A percentile compares a stretch with the other conserved stretches of the same genome.
Conservation (phyloP, 306 rosid species). For the Hippophae gyantsensis region DNA sequence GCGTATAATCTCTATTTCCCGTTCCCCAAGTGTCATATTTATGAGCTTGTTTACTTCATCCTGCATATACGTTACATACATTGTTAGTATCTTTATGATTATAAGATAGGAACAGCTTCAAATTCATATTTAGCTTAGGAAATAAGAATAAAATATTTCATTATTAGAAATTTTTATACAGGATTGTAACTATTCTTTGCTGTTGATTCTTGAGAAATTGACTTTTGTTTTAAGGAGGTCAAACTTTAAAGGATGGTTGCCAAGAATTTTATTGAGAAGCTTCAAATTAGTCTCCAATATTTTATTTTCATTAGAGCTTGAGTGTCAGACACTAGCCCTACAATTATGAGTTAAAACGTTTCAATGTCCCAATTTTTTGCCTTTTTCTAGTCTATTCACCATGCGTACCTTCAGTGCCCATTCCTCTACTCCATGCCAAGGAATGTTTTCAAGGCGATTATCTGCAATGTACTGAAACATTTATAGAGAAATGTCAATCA, state of each 20-base stretch:
- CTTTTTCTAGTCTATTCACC: neutral
- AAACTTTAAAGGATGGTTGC: neutral
- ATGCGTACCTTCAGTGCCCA: constrained; percentile 72
- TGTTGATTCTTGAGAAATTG: neutral
- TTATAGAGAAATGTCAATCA: constrained; percentile 10
- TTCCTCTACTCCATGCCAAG: constrained; percentile 79
- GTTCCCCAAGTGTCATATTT: constrained; percentile 55
- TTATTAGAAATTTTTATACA: neutral
- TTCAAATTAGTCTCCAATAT: neutral
- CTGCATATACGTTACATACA: constrained; percentile 23
- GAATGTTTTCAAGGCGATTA: constrained; percentile 63
- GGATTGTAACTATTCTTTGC: neutral
- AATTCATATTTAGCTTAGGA: no score
- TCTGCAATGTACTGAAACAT: constrained; percentile 71
- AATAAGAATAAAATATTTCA: neutral
- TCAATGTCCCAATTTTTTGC: neutral
- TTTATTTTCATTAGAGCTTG: neutral
- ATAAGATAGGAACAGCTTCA: neutral
- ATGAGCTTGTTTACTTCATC: constrained; percentile 81
- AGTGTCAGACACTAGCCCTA: neutral
- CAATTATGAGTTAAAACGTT: neutral
- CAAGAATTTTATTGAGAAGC: no score
- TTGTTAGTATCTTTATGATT: no score
- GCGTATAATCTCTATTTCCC: constrained; percentile 81
- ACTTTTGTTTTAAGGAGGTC: neutral